These are phyloP conservation scores for Angophora floribunda DNA, from an alignment of 345 rosid genomes.

Conservation along the genomic window DNA sequence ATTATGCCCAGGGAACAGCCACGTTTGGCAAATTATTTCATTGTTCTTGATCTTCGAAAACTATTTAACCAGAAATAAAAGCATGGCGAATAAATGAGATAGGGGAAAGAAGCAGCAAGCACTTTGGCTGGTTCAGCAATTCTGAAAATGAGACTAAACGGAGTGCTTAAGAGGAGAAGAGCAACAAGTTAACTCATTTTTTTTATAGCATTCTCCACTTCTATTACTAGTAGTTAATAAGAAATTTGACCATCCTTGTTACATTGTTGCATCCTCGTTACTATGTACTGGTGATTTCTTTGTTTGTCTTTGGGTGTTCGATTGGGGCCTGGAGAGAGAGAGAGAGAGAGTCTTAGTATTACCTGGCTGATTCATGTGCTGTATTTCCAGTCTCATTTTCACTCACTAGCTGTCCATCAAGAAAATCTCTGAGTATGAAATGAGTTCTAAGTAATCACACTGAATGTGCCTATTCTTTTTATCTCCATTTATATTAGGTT, in stretches of 20 bases:
- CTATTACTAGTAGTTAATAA: neutral
- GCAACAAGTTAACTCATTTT: neutral
- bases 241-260: neutral
- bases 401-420: conserved; percentile 28
- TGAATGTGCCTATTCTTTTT: neutral
- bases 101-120: neutral
- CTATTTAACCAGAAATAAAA: neutral
- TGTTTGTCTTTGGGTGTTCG: neutral
- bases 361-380: conserved; percentile 37
- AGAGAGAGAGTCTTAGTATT: neutral
- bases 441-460: neutral
- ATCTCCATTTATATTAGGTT: neutral
- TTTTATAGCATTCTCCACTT: neutral
- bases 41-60: neutral
- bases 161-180: neutral
- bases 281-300: neutral
- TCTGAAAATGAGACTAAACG: neutral
- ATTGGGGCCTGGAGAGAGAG: neutral
- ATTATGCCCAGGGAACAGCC: neutral
- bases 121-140: neutral
- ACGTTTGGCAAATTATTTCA: neutral
- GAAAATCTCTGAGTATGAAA: neutral
- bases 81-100: neutral
- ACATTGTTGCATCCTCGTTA: neutral
- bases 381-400: conserved; percentile 17